Conservation (phyloP, 768 basidiomycete genomes). For the Saitozyma sp. region DNA sequence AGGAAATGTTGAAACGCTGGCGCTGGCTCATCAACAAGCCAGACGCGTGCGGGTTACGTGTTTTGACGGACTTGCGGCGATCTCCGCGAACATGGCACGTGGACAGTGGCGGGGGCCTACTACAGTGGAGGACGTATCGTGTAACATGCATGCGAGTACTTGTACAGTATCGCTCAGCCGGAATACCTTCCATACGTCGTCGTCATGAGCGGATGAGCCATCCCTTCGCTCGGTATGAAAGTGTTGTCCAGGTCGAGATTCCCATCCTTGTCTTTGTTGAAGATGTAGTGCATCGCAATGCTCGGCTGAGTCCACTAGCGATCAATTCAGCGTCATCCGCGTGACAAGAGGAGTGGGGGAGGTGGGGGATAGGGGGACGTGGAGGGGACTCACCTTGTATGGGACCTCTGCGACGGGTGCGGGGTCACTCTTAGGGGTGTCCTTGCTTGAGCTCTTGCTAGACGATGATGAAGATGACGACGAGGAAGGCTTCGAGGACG, state of each 20-base stretch:
- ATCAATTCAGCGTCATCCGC: slow-evolving; percentile 26
- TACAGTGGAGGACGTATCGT: too few relatives aligned
- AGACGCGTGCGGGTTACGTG: too few relatives aligned
- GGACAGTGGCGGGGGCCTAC: too few relatives aligned
- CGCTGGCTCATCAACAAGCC: too few relatives aligned
- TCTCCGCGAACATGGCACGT: too few relatives aligned
- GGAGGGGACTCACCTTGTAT: neutral
- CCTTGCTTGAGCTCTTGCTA: neutral
- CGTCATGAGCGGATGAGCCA: slow-evolving; percentile 45
- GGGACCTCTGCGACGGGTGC: neutral
- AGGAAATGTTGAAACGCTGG: too few relatives aligned
- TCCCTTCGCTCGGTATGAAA: slow-evolving; percentile 31
- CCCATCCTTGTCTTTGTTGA: slow-evolving; percentile 18
- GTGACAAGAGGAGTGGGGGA: slow-evolving; percentile 11
- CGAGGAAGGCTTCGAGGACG: slow-evolving; percentile 11
- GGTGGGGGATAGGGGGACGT: slow-evolving; percentile 6
- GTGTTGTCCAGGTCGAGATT: slow-evolving; percentile 15
- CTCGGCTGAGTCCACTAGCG: slow-evolving; percentile 23
- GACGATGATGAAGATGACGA: neutral
- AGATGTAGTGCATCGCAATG: slow-evolving; percentile 46
- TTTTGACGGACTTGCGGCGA: too few relatives aligned
- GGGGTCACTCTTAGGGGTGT: neutral
- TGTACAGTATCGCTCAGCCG: too few relatives aligned
- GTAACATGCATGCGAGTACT: too few relatives aligned
- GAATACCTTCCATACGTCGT: neutral